Conservation (phyloP, 108 stramenopile genomes). For the Aurantiochytrium sp. region DNA sequence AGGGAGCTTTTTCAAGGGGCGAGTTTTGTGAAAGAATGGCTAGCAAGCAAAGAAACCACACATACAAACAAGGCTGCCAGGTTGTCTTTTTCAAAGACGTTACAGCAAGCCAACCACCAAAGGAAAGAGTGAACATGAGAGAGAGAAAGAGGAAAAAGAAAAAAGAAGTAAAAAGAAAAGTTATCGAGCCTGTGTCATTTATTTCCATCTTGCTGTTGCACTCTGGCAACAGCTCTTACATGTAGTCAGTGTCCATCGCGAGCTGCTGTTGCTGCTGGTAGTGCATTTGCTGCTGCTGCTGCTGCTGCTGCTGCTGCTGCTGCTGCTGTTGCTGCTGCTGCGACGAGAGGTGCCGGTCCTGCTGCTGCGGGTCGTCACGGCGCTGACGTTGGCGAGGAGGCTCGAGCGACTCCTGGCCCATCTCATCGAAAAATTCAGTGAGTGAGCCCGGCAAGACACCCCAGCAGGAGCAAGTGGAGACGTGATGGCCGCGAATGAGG, state of each 20-base stretch:
- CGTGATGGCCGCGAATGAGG: neutral
- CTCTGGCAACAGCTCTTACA: neutral
- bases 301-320: neutral
- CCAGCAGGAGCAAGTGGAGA: neutral
- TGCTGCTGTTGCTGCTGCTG: neutral
- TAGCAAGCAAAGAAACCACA: too few relatives aligned
- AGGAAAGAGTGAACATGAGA: too few relatives aligned
- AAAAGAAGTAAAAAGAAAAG: too few relatives aligned
- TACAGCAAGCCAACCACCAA: too few relatives aligned
- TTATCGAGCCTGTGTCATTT: too few relatives aligned
- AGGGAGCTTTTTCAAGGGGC: too few relatives aligned
- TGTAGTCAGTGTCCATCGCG: neutral
- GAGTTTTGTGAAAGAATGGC: too few relatives aligned
- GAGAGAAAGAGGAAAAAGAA: too few relatives aligned
- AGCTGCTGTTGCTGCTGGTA: neutral
- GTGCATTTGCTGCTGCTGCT: neutral
- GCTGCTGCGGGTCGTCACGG: neutral
- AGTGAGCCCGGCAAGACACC: neutral
- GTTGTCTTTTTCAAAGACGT: too few relatives aligned
- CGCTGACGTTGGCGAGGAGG: neutral
- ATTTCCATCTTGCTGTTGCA: too few relatives aligned
- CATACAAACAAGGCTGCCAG: too few relatives aligned
- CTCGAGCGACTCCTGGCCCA: neutral
- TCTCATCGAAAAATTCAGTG: neutral
- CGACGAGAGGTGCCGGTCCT: neutral